Conservation (phyloP, 306 rosid species). For the Fragaria nilgerrensis region DNA sequence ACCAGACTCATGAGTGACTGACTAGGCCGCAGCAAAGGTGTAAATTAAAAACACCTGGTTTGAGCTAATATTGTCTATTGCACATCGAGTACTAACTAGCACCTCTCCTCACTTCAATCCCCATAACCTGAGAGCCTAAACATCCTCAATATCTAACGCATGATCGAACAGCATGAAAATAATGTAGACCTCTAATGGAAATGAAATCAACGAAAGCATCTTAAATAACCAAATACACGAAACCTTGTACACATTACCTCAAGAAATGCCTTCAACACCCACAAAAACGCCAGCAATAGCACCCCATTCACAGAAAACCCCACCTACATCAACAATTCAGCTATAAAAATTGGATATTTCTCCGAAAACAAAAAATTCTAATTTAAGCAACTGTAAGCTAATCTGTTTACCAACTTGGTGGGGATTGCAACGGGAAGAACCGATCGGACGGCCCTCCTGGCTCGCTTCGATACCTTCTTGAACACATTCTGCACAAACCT, state of each 20-base stretch:
- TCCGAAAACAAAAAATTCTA: neutral
- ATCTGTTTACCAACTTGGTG: conserved; percentile 46
- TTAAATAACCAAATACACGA: neutral
- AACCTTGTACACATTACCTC: conserved; percentile 40
- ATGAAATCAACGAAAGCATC: neutral
- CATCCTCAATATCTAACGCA: neutral
- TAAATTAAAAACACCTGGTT: neutral
- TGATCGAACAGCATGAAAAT: neutral
- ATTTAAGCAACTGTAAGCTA: neutral
- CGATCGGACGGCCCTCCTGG: conserved; percentile 65
- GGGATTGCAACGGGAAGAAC: conserved; percentile 68
- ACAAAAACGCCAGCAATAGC: conserved; percentile 58
- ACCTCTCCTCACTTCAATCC: neutral
- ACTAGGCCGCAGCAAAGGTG: neutral
- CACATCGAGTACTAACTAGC: neutral
- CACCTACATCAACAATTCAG: conserved; percentile 33
- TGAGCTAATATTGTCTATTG: neutral
- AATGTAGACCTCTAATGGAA: conserved; percentile 4
- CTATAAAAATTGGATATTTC: no score
- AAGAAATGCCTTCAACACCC: conserved; percentile 75
- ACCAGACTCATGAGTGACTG: neutral
- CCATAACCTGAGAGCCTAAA: neutral
- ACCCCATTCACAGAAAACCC: conserved; percentile 72
- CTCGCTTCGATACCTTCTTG: conserved; percentile 61
- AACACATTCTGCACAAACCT: conserved; percentile 66